Conservation (phyloP, 495 filamentous ascomycete genomes). For the Lepraria neglecta region DNA sequence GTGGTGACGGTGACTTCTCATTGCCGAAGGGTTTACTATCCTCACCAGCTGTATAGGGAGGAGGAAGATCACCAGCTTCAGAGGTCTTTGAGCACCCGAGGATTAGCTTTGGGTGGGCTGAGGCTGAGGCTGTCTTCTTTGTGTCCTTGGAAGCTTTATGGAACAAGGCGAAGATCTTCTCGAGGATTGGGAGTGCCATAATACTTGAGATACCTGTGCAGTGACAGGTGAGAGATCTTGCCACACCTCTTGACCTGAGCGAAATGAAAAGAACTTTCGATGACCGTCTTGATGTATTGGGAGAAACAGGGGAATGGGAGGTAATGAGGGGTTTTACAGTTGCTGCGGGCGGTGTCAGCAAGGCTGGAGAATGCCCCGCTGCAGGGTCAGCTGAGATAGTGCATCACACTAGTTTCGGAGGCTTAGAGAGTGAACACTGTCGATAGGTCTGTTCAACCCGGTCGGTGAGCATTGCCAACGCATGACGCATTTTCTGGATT, state of each 20-base stretch:
- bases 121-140: not conserved
- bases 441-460: not conserved
- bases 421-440: not conserved
- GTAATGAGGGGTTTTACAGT: not conserved
- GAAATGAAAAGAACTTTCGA: no score
- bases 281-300: no score
- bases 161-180: constrained; percentile 3
- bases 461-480: not conserved
- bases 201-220: not conserved
- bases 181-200: not conserved
- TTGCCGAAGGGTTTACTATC: not conserved
- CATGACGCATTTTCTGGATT: not conserved
- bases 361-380: constrained; percentile 4
- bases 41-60: not conserved
- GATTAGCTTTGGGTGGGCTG: not conserved
- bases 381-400: not conserved
- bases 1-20: not conserved
- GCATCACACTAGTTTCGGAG: not conserved
- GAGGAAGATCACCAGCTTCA: not conserved
- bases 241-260: no score
- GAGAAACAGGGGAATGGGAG: no score
- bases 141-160: not conserved
- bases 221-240: no score
- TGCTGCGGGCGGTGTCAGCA: not conserved
- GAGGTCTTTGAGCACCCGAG: not conserved